Evolutionary conservation across 768 basidiomycete species (phyloP).

Genomic region (Leccinum pellstonianum): DNA sequence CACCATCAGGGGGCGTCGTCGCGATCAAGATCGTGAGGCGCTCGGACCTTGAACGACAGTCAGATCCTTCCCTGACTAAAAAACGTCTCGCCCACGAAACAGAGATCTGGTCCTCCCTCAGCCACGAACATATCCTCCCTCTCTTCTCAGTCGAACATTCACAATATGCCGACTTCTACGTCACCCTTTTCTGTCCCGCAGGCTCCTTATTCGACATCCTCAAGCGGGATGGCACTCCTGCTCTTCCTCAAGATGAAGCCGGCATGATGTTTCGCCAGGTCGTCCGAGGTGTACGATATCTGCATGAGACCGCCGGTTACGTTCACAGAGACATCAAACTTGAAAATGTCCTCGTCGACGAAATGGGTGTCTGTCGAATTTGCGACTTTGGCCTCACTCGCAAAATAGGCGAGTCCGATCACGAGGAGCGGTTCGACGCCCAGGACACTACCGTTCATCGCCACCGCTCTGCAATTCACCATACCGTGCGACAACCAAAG

Average conservation of each 20-base stretch:
- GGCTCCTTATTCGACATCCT: conserved; percentile 85
- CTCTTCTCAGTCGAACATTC: conserved; percentile 67
- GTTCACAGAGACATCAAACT: conserved; percentile 96
- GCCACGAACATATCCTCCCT: conserved; percentile 85
- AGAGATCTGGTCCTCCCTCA: conserved; percentile 68
- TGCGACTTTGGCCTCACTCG: conserved; percentile 82
- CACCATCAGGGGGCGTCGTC: conserved; percentile 61
- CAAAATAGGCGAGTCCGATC: conserved; percentile 52
- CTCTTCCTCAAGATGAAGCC: conserved; percentile 71
- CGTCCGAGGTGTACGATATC: conserved; percentile 75
- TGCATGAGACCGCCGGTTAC: conserved; percentile 73
- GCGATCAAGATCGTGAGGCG: conserved; percentile 83
- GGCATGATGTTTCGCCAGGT: conserved; percentile 88
- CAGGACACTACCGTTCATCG: conserved; percentile 15
- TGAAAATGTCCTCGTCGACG: conserved; percentile 93
- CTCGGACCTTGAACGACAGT: conserved; percentile 52
- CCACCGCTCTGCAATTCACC: conserved; percentile 28
- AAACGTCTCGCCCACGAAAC: conserved; percentile 71
- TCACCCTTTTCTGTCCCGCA: conserved; percentile 81
- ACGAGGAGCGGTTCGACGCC: conserved; percentile 30
- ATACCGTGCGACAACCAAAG: conserved; percentile 28
- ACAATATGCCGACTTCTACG: conserved; percentile 68
- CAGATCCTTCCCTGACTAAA: conserved; percentile 45
- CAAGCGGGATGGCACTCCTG: conserved; percentile 64
- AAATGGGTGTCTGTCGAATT: conserved; percentile 83